Evolutionary conservation across 495 filamentous ascomycete genomes (phyloP).

Genomic region (Hypomontagnella submonticulosa): DNA sequence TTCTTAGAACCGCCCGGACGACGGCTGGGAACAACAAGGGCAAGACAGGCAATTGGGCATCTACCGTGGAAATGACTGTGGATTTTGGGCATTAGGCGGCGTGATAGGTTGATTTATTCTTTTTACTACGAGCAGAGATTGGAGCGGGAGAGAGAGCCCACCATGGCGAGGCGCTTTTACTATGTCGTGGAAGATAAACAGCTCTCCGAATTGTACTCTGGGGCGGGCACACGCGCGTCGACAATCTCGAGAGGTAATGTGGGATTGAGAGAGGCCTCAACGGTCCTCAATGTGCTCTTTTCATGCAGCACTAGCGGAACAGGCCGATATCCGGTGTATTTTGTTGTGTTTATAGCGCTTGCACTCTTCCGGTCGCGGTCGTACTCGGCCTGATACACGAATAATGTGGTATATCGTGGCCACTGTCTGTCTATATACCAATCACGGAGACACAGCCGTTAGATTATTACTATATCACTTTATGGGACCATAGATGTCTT

Average conservation of each 20-base stretch:
- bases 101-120: constrained; percentile 31
- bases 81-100: constrained; percentile 43
- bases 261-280: constrained; percentile 16
- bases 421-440: constrained; percentile 33
- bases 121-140: constrained; percentile 31
- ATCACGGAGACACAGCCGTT: constrained; percentile 9
- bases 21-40: constrained; percentile 18
- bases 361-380: constrained; percentile 28
- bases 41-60: constrained; percentile 35
- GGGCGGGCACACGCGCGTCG: constrained; percentile 17
- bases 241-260: constrained; percentile 6
- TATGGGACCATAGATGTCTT: background rate
- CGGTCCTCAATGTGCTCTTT: constrained; percentile 20
- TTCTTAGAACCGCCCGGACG: constrained; percentile 30
- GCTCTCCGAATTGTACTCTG: constrained; percentile 12
- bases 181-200: constrained; percentile 23
- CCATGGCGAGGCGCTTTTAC: constrained; percentile 18
- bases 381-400: constrained; percentile 14
- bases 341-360: constrained; percentile 39
- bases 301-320: constrained; percentile 21
- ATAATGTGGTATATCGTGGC: constrained; percentile 29
- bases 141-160: constrained; percentile 32
- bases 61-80: constrained; percentile 35
- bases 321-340: constrained; percentile 32
- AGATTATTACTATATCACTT: constrained; percentile 17